phyloP scores from a whole-genome alignment of 192 early-diverging fungal genomes.

The Backusella circina region DNA sequence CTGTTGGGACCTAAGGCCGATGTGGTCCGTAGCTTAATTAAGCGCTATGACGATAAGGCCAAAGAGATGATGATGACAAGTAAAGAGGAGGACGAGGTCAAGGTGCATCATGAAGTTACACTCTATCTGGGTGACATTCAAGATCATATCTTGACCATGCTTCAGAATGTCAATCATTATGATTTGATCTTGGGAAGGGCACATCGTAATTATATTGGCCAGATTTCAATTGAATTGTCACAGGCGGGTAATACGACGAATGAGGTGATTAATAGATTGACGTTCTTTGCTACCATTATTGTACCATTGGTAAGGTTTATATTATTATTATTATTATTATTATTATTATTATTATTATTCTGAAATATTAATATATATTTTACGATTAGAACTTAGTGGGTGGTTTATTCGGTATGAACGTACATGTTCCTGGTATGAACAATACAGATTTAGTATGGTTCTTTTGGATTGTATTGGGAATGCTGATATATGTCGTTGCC shows the following conservation, averaged over 20 bases:
- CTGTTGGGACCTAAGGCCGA: conserved; percentile 49
- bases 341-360: neutral
- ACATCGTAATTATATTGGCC: conserved; percentile 81
- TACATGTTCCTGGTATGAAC: conserved; percentile 25
- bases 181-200: conserved; percentile 70
- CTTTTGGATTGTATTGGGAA: conserved; percentile 24
- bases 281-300: conserved; percentile 83
- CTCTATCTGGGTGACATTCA: conserved; percentile 80
- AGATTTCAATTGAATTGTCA: conserved; percentile 72
- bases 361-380: neutral
- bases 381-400: conserved; percentile 65
- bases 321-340: neutral
- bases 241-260: conserved; percentile 79
- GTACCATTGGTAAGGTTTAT: conserved; percentile 64
- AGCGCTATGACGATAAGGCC: conserved; percentile 44
- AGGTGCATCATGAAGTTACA: conserved; percentile 51
- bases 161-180: conserved; percentile 63
- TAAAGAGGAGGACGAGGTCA: conserved; percentile 13
- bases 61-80: neutral
- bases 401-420: conserved; percentile 62
- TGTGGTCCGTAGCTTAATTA: conserved; percentile 54
- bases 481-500: conserved; percentile 10
- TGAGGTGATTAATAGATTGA: conserved; percentile 84
- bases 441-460: conserved; percentile 14
- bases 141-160: conserved; percentile 72